A percentile compares a stretch with the other conserved stretches of the same genome.
These are phyloP conservation scores for Solanum chacoense DNA, from an alignment of 305 asterid species.

Conservation along the genomic window DNA sequence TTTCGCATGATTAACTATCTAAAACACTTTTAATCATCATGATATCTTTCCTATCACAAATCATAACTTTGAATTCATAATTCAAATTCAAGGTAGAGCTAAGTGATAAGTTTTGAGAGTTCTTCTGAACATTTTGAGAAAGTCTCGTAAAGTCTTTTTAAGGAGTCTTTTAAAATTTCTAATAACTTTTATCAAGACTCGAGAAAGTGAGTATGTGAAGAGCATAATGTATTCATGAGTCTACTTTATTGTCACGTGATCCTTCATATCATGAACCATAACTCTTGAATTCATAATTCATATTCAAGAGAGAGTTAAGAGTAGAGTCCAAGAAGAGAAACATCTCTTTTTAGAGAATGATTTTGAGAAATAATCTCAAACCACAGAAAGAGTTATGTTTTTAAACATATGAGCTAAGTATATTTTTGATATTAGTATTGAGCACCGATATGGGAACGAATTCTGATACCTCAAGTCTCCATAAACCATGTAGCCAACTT, in stretches of 20 bases:
- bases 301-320: neutral
- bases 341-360: too few relatives aligned
- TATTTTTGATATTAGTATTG: too few relatives aligned
- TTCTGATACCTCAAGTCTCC: too few relatives aligned
- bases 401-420: too few relatives aligned
- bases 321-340: neutral
- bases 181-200: neutral
- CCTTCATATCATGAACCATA: neutral
- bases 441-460: too few relatives aligned
- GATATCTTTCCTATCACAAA: neutral
- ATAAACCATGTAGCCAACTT: too few relatives aligned
- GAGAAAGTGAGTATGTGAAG: neutral
- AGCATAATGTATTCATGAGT: neutral
- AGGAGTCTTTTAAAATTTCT: neutral
- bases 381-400: too few relatives aligned
- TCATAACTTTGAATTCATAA: neutral
- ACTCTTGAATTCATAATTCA: neutral
- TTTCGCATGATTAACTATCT: neutral
- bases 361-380: too few relatives aligned
- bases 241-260: neutral
- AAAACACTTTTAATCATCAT: neutral
- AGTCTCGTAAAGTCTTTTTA: neutral
- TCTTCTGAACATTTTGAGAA: neutral
- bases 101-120: neutral
- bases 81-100: neutral